Percentiles rank a stretch among this genome's conserved stretches.
phyloP scores from a whole-genome alignment of 2,329 filamentous ascomycete genomes.

The Bipolaris sorokiniana region DNA sequence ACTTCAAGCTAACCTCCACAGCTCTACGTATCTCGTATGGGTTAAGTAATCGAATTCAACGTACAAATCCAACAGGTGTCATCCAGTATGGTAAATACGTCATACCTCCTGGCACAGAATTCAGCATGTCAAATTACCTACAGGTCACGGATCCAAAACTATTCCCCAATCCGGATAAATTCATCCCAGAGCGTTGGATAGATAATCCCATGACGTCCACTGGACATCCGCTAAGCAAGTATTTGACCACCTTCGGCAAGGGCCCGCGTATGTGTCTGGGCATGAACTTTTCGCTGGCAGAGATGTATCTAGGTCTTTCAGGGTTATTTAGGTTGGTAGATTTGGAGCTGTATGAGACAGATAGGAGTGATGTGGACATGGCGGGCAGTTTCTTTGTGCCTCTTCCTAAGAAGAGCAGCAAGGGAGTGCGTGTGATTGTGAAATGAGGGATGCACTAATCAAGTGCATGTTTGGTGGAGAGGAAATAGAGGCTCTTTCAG shows the following conservation, averaged over 20 bases:
- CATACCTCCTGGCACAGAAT: conserved; percentile 33
- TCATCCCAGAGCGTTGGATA: background rate
- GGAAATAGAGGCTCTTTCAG: background rate
- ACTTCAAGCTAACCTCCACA: conserved; percentile 18
- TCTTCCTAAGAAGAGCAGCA: background rate
- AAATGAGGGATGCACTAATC: background rate
- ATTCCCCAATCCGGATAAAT: conserved; percentile 21
- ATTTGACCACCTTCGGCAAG: conserved; percentile 19
- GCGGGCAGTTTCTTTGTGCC: background rate
- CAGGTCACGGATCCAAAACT: conserved; percentile 33
- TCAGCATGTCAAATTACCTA: conserved; percentile 38
- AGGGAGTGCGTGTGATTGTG: background rate
- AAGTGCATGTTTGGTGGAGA: background rate
- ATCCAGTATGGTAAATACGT: conserved; percentile 13
- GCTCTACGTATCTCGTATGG: conserved; percentile 31
- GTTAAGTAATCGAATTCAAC: conserved; percentile 26
- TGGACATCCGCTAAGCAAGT: conserved; percentile 14
- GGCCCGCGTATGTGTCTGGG: conserved; percentile 21
- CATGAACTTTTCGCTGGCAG: conserved; percentile 16
- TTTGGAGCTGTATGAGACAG: conserved; percentile 17
- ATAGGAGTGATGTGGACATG: background rate
- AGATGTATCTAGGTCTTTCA: conserved; percentile 19
- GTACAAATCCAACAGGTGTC: conserved; percentile 26
- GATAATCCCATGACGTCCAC: background rate
- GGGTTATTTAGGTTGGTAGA: conserved; percentile 16